Base-by-base conservation (phyloP, 129 eudicot species). In the Helianthus tuberosus region DNA sequence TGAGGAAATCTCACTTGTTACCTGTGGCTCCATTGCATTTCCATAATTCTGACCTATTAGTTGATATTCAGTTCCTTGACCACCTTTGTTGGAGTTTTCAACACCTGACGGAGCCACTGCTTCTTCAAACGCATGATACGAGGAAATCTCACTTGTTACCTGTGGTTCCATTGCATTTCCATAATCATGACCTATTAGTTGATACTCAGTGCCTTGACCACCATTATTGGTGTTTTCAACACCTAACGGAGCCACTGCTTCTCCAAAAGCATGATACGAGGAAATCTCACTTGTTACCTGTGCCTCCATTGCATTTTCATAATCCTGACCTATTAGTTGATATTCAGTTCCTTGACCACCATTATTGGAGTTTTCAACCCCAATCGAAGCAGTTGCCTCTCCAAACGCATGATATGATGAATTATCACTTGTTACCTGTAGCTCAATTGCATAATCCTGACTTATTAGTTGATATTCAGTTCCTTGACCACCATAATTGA, bases 61-160 rank as follows among this genome's bases (percentile, higher is more conserved):
- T 49, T 68, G 73, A 68, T 3, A 27, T 68, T 68, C 60, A 27
- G 16, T 49, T 25, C 25, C 58, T 49, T 49, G 44, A 72, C 54
- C 54, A 12, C 55, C 13, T 17, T 13, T 43, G 8, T 14, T n/a
- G 1, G 32, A 16, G 29, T 54, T 39, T 32, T 64, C 41, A 36
- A 52, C 10, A 32, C 36, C 36, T 32, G 36, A 32, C 9, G 47
- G 47, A 7, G 47, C 11, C 47, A 43, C 47, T 43, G 10, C 47
- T 43, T 43, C 47, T 43, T 11, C 47, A 43, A 43, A 43, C 8
- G 47, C 7, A 53, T 54, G 15, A 50, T 13, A 8, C 5, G 25
- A 13, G 27, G 60, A 53, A 15, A 15, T 53, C 60, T 60, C 66
- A 5, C 15, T n/a, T 25, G 15, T 4, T 29, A 3, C 1, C 23